These are phyloP conservation scores for Hirschioporus abietinus DNA, from an alignment of 768 basidiomycete species.

Conservation along the genomic window DNA sequence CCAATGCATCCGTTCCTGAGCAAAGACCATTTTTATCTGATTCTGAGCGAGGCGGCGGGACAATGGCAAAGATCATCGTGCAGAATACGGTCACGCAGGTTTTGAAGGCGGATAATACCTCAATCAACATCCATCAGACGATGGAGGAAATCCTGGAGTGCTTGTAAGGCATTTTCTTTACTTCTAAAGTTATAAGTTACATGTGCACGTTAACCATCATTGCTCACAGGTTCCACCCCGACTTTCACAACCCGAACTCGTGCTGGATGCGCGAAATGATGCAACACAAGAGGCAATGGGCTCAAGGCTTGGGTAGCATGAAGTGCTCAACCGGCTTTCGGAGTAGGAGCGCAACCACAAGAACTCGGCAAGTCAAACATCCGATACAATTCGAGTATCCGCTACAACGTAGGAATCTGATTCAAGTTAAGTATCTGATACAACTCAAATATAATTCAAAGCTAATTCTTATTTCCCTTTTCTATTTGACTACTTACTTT, in stretches of 20 bases:
- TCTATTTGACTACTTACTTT: too few species aligned
- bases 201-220: background rate
- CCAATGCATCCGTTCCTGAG: slow-evolving; percentile 87
- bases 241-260: slow-evolving; percentile 63
- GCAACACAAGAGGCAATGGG: slow-evolving; percentile 59
- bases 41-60: slow-evolving; percentile 81
- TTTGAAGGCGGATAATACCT: slow-evolving; percentile 66
- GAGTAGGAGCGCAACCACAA: slow-evolving; percentile 65
- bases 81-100: slow-evolving; percentile 63
- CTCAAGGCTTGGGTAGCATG: slow-evolving; percentile 46
- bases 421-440: too few species aligned
- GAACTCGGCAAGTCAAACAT: too few species aligned
- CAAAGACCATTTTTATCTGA: slow-evolving; percentile 83
- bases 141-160: slow-evolving; percentile 63
- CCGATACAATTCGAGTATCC: too few species aligned
- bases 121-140: slow-evolving; percentile 47
- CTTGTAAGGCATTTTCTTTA: slow-evolving; percentile 39
- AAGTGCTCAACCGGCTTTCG: slow-evolving; percentile 49
- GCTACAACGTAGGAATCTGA: too few species aligned
- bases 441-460: too few species aligned
- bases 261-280: slow-evolving; percentile 75
- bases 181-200: background rate
- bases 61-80: slow-evolving; percentile 61
- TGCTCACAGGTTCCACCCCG: slow-evolving; percentile 68
- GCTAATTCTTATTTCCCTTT: too few species aligned